Evolutionary conservation across 495 filamentous ascomycete genomes (phyloP).

Genomic region (Aspergillus nidulans): DNA sequence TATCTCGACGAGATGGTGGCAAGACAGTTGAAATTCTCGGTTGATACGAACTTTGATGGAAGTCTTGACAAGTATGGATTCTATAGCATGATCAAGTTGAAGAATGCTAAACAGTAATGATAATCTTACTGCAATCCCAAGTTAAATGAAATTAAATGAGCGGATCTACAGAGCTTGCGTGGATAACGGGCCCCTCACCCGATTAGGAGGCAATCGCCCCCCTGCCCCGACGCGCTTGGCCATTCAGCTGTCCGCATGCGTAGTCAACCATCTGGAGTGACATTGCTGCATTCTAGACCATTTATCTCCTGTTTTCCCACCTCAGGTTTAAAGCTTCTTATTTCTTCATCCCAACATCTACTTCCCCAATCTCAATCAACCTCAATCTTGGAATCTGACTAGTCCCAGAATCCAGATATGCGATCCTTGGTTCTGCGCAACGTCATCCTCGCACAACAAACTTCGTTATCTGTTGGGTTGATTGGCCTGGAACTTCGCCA

Average conservation of each 20-base stretch:
- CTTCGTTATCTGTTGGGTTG: constrained; percentile 11
- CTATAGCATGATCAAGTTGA: too few species aligned
- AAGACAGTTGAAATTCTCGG: too few species aligned
- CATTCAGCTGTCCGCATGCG: constrained; percentile 15
- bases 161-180: constrained; percentile 26
- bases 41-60: too few species aligned
- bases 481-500: constrained; percentile 10
- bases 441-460: constrained; percentile 6
- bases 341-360: background rate
- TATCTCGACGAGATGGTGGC: too few species aligned
- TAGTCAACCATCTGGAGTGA: background rate
- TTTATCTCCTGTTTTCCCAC: constrained; percentile 6
- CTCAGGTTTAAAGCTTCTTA: background rate
- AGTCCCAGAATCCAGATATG: constrained; percentile 18
- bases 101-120: too few species aligned
- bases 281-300: constrained; percentile 4
- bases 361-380: background rate
- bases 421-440: constrained; percentile 21
- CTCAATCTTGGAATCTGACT: background rate
- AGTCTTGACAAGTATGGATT: too few species aligned
- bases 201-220: constrained; percentile 9
- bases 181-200: constrained; percentile 23
- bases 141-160: background rate
- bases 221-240: background rate
- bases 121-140: background rate